phyloP scores from a whole-genome alignment of 352 stramenopile species.

The Pilasporangium apinafurcum region DNA sequence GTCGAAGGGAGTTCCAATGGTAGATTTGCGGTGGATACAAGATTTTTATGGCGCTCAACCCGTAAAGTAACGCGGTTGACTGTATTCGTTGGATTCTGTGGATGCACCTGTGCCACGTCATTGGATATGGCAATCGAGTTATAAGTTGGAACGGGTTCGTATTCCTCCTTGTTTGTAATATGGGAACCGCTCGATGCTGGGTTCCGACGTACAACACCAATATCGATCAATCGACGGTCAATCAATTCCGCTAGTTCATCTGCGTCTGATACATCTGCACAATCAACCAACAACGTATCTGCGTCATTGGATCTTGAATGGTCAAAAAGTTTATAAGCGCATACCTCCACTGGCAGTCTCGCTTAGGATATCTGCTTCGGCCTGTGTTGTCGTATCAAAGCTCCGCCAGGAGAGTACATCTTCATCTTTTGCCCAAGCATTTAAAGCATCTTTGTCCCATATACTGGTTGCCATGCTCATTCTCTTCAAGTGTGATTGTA shows the following conservation, averaged over 20 bases:
- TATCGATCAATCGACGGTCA: constrained; percentile 1
- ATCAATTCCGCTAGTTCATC: constrained; percentile 19
- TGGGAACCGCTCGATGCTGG: background rate
- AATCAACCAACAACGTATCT: background rate
- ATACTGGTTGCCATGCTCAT: background rate
- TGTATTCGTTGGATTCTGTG: background rate
- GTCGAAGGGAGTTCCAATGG: constrained; percentile 24
- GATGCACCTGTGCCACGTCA: too few species aligned
- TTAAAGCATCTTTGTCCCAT: constrained; percentile 2
- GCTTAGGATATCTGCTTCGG: constrained; percentile 3
- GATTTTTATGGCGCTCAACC: background rate
- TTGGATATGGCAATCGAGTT: too few species aligned
- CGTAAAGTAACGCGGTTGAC: background rate
- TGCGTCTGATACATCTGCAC: constrained; percentile 13
- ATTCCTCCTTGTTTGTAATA: background rate
- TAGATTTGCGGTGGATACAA: background rate
- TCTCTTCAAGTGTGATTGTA: constrained; percentile 1
- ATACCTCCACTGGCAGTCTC: constrained; percentile 7
- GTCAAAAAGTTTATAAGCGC: background rate
- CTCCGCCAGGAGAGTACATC: constrained; percentile 35
- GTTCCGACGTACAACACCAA: background rate
- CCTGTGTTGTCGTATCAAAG: constrained; percentile 15
- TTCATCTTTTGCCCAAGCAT: constrained; percentile 14
- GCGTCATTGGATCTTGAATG: background rate
- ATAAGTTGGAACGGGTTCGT: too few species aligned